These are phyloP conservation scores for Cutaneotrichosporon dermatis DNA, from an alignment of 1,284 basidiomycete genomes.

Conservation along the genomic window DNA sequence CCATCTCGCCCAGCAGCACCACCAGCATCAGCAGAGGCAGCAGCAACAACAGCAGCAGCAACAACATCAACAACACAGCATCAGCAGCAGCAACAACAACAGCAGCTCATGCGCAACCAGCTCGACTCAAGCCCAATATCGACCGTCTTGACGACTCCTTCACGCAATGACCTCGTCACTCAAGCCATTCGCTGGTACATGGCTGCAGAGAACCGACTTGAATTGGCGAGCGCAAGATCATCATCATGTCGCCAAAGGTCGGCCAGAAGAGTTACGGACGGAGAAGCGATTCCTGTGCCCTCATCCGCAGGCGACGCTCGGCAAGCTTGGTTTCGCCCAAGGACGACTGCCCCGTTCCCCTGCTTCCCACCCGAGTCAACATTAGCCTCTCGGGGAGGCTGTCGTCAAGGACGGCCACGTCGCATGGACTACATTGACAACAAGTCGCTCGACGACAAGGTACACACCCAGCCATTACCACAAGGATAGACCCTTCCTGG, in stretches of 20 bases:
- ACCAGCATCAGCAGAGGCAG: not conserved
- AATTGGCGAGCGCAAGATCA: slow-evolving; percentile 88
- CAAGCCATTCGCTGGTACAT: slow-evolving; percentile 56
- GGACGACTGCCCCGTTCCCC: slow-evolving; percentile 38
- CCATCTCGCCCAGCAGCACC: not conserved
- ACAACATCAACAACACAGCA: not conserved
- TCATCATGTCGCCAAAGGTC: slow-evolving; percentile 93
- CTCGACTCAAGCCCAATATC: slow-evolving; percentile 4
- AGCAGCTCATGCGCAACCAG: not conserved
- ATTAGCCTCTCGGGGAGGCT: slow-evolving; percentile 89
- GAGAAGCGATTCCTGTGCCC: slow-evolving; percentile 97
- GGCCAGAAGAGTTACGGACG: slow-evolving; percentile 96
- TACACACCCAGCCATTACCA: slow-evolving; percentile 31
- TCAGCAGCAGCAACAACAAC: slow-evolving; percentile 4
- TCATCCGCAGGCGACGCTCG: slow-evolving; percentile 89
- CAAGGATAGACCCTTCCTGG: slow-evolving; percentile 43
- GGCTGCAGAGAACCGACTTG: slow-evolving; percentile 74
- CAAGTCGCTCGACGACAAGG: slow-evolving; percentile 37
- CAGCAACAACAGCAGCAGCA: not conserved
- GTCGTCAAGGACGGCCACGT: slow-evolving; percentile 57
- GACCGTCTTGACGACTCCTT: slow-evolving; percentile 2
- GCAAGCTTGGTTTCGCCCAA: slow-evolving; percentile 77
- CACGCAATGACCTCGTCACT: slow-evolving; percentile 9
- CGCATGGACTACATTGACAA: slow-evolving; percentile 42
- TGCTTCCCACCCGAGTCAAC: slow-evolving; percentile 71